Evolutionary conservation across 306 rosid genomes (phyloP), one percentile per base, ranked within the genome.

Genomic region (Pterocarpus macrocarpus): DNA sequence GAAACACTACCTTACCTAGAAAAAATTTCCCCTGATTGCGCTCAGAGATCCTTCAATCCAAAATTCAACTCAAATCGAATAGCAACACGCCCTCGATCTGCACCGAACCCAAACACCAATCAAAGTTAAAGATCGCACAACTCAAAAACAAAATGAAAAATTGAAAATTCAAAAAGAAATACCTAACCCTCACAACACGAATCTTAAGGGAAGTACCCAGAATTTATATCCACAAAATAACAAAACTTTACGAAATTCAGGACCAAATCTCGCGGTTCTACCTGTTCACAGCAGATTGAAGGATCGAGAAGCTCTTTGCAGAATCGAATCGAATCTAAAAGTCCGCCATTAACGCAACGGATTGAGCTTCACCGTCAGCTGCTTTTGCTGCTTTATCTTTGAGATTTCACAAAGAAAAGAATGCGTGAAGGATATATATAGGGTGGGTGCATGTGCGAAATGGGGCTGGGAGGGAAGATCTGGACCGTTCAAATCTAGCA

Each of bases 41-140:
- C 28, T 16, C 36, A 8, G 34, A 82, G 58, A 76, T 30, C 75
- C 76, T 63, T 53, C 65, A 72, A 81, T 67, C 77, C n/a, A 2
- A 77, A 73, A 71, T 71, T 80, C 83, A 81, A 77, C 80, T 77
- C 83, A 76, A 85, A 81, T 71, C 77, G 7, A 81, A 76, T 47
- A 12, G 7, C n/a, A 66, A 28, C 69, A 85, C 71, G n/a, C 12
- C 35, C 28, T 70, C 71, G 76, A 85, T 80, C 88, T 80, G 85
- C 69, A 76, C 57, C 85, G 28, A 67, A 65, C 3, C 44, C 71
- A 75, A 57, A 52, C 69, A 61, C 56, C 15, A 69, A 64, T 41
- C 56, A 28, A 57, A 8, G 57, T 41, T 30, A 28, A 75, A 75
- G 38, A 73, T 43, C 65, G 3, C n/a, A 70, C 13, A 64, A 47